Evolutionary conservation across 345 rosid species (phyloP).

Genomic region (Alliaria petiolata): DNA sequence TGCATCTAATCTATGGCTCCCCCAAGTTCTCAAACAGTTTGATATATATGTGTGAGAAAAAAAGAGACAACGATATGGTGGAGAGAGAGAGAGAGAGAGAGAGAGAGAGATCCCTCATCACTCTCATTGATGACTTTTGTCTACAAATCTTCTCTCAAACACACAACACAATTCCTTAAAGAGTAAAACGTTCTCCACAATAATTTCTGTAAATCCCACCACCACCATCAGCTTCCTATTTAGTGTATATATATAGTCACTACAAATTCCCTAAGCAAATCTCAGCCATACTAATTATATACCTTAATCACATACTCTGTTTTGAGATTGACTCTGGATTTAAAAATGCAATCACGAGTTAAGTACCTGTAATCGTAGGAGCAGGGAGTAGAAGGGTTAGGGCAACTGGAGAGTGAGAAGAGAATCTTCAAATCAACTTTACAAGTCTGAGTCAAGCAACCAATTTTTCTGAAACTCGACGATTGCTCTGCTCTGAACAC

Average conservation of each 20-base stretch:
- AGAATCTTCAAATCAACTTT: constrained; percentile 44
- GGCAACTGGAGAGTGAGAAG: constrained; percentile 52
- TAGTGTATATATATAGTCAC: neutral
- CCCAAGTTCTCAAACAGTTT: neutral
- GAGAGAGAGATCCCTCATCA: neutral
- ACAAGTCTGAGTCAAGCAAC: constrained; percentile 51
- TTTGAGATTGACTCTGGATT: neutral
- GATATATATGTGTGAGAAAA: neutral
- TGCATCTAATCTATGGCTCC: constrained; percentile 14
- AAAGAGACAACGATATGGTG: constrained; percentile 21
- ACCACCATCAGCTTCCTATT: no score
- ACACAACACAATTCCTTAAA: constrained; percentile 1
- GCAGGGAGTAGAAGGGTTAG: constrained; percentile 47
- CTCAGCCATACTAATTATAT: no score
- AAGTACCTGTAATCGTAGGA: constrained; percentile 59
- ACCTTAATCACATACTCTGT: neutral
- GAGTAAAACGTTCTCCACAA: no score
- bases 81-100: constrained; percentile 10
- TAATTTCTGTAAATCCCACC: no score
- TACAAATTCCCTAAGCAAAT: neutral
- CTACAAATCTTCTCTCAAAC: neutral
- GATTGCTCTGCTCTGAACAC: constrained; percentile 44
- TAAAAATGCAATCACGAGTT: neutral
- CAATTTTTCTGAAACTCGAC: constrained; percentile 42
- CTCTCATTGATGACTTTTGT: constrained; percentile 11